Evolutionary conservation across 2,329 filamentous ascomycete genomes (phyloP), one percentile per base, ranked within the genome.

Genomic region (Alternaria brassicicola): DNA sequence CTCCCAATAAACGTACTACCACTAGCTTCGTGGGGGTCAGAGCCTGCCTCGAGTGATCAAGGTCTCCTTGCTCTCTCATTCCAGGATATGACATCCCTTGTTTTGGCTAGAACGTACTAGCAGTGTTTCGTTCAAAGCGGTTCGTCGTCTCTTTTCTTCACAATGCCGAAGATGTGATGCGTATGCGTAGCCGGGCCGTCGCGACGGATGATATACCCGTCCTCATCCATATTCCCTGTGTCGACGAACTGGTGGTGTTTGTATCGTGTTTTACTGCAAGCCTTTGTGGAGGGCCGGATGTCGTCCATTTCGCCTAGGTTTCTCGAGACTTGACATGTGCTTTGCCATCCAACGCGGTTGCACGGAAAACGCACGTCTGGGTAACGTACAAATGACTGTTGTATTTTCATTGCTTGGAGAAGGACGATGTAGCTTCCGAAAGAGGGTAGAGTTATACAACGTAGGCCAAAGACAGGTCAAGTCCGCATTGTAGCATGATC

Each of bases 221-320:
- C 12, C 6, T 23, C 6, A 8, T 23, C 19, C 10, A 38, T 23
- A 6, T 39, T 39, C 7, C 12, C 12, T 39, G 36, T 12, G 19
- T 39, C 10, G 10, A 15, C 4, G 6, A 15, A 10, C 36, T 23
- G 2, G 12, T 7, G 12, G 8, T 15, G 3, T 15, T 9, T n/a
- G 9, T 23, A 39, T 39, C 10, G 12, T 10, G 15, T 39, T 19
- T 13, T 39, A 10, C 19, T 15, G 5, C 17, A 6, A 39, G 12
- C 12, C 5, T 19, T 39, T 3, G 17, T 15, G 5, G 7, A 23
- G 3, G 5, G 36, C 12, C 19, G 19, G 15, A 35, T 15, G 6
- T 45, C 15, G 10, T 28, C 85, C 0, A 87, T 79, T n/a, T 84
- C 82, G 10, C 85, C 86, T 55, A 87, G 81, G 0, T 75, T 76